Conservation (phyloP, 495 filamentous ascomycete species). For the Penicillium goetzii region DNA sequence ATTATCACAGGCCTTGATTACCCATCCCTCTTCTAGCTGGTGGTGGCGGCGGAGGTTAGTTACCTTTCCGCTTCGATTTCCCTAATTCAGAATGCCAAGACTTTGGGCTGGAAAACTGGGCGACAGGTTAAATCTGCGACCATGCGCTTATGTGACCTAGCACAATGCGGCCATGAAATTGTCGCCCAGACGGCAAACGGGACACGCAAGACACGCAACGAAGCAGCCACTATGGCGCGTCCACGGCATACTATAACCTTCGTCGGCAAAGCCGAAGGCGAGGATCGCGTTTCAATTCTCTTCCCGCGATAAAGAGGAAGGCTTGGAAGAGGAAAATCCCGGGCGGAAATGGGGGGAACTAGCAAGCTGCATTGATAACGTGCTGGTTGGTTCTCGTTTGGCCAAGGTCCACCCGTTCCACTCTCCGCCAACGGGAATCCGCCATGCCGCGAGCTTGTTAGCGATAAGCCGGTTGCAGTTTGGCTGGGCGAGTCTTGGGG, state of each 20-base stretch:
- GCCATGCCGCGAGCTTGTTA: slow-evolving; percentile 27
- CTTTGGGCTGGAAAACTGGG: background rate
- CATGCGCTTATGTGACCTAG: background rate
- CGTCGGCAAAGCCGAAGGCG: background rate
- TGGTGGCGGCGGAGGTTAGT: background rate
- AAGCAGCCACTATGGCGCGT: slow-evolving; percentile 12
- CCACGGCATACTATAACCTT: background rate
- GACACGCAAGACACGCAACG: background rate
- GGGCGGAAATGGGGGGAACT: background rate
- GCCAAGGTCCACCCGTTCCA: background rate
- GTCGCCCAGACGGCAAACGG: background rate
- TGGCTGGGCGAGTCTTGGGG: slow-evolving; percentile 12
- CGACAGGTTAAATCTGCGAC: background rate
- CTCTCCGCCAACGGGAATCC: slow-evolving; percentile 10
- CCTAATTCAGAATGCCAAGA: background rate
- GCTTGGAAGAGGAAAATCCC: background rate
- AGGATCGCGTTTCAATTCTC: background rate
- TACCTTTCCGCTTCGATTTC: slow-evolving; percentile 4
- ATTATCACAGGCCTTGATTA: background rate
- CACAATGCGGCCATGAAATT: background rate
- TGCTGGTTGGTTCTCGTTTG: background rate
- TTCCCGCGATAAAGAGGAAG: background rate
- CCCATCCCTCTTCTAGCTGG: background rate
- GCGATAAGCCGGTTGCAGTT: slow-evolving; percentile 27
- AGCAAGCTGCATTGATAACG: slow-evolving; percentile 11